Evolutionary conservation across 2,329 filamentous ascomycete species (phyloP).

Genomic region (Colletotrichum truncatum): DNA sequence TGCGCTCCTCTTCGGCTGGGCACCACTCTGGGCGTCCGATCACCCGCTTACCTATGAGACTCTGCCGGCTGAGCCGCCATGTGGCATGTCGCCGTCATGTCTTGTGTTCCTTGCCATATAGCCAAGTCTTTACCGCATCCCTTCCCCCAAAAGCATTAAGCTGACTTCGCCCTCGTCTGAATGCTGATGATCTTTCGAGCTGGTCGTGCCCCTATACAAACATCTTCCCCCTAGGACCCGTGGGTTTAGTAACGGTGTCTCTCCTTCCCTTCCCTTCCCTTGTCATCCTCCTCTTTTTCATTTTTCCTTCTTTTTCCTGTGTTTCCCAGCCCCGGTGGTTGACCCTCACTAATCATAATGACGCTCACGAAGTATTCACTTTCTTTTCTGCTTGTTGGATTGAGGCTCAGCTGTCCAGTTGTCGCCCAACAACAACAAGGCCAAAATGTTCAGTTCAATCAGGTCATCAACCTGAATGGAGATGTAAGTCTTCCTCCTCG

Average conservation of each 20-base stretch:
- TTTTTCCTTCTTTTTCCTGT: conserved; percentile 3
- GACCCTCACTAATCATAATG: conserved; percentile 34
- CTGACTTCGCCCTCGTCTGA: conserved; percentile 23
- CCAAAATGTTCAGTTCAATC: conserved; percentile 32
- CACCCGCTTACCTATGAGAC: conserved; percentile 9
- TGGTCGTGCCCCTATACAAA: conserved; percentile 23
- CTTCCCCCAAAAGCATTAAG: conserved; percentile 1
- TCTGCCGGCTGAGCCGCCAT: conserved; percentile 12
- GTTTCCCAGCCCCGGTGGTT: conserved; percentile 27
- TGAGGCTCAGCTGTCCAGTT: conserved; percentile 25
- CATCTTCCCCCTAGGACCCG: conserved; percentile 27
- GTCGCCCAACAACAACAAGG: conserved; percentile 24
- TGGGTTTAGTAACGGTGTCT: conserved; percentile 32
- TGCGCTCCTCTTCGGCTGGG: conserved; percentile 17
- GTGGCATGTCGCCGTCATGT: conserved; percentile 2
- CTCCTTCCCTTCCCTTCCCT: conserved; percentile 27
- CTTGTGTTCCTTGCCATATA: conserved; percentile 21
- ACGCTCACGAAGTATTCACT: conserved; percentile 27
- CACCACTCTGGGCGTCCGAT: conserved; percentile 16
- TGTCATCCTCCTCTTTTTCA: conserved; percentile 6
- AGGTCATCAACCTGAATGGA: conserved; percentile 34
- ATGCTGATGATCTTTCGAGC: conserved; percentile 7
- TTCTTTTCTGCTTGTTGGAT: conserved; percentile 25
- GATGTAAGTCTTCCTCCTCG: conserved; percentile 29
- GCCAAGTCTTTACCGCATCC: conserved; percentile 14